phyloP scores from a whole-genome alignment of 2,329 filamentous ascomycete species.

The Aspergillaceae sp. region DNA sequence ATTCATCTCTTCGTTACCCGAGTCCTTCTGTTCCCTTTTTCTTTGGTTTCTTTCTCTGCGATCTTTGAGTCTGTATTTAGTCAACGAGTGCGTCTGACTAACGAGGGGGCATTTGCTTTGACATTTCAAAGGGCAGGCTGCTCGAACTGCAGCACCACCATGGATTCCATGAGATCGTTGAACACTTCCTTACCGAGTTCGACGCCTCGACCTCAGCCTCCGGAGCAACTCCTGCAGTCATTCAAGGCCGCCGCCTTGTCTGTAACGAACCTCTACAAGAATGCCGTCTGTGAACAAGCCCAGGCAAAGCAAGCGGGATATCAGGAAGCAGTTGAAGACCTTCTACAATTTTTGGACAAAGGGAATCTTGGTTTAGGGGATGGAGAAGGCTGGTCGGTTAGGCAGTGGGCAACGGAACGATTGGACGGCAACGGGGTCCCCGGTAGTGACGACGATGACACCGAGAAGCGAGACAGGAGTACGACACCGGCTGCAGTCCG shows the following conservation, averaged over 20 bases:
- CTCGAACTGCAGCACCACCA: slow-evolving; percentile 20
- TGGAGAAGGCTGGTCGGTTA: slow-evolving; percentile 62
- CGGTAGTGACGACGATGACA: slow-evolving; percentile 38
- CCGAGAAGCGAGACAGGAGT: slow-evolving; percentile 30
- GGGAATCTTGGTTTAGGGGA: slow-evolving; percentile 69
- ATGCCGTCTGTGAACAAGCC: slow-evolving; percentile 67
- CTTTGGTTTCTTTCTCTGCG: slow-evolving; percentile 1
- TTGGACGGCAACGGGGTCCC: slow-evolving; percentile 34
- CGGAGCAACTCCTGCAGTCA: slow-evolving; percentile 62
- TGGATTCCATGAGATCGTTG: slow-evolving; percentile 58
- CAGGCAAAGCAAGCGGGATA: slow-evolving; percentile 74
- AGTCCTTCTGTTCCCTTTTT: neutral
- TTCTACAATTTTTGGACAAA: slow-evolving; percentile 76
- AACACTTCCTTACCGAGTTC: slow-evolving; percentile 53
- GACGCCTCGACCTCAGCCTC: slow-evolving; percentile 39
- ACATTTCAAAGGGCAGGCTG: slow-evolving; percentile 2
- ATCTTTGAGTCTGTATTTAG: slow-evolving; percentile 3
- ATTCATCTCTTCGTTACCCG: neutral
- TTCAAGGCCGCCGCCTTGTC: slow-evolving; percentile 90
- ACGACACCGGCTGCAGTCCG: slow-evolving; percentile 26
- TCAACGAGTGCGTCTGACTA: slow-evolving; percentile 2
- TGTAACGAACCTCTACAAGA: slow-evolving; percentile 94
- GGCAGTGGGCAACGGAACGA: slow-evolving; percentile 50
- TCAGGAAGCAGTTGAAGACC: slow-evolving; percentile 85
- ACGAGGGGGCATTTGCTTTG: slow-evolving; percentile 2